Evolutionary conservation across 305 asterid genomes (phyloP), one percentile per base, ranked within the genome.

Genomic region (Fraxinus ornus): DNA sequence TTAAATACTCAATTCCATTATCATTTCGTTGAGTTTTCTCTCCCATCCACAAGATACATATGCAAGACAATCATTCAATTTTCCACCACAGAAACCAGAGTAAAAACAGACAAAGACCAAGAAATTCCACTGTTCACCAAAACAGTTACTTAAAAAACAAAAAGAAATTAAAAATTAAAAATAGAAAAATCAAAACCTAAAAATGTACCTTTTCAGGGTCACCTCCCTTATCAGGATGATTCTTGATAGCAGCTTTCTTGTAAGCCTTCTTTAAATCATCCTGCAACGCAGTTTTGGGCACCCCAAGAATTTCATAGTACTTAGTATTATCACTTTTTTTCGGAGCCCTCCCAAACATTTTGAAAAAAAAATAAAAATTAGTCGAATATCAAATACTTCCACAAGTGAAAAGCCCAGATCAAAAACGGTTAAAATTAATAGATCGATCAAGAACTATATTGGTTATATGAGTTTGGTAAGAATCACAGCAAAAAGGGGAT

Each of bases 171-270:
- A 47, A 47, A 13, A 47, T 55, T 10, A 47, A 47, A 47, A 47
- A 47, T 55, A 88, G 10, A 64, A 64, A 22, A 64, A 24, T 19
- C 1, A 22, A 64, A 64, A 1, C 73, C 73, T 24, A 26, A 64
- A 64, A 64, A 1, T 0, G 33, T 24, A 62, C 94, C 86, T 90
- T 92, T 79, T 92, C 94, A 70, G 96, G 93, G 87, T 90, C 96
- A 77, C 96, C 96, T 5, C 96, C 96, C 83, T 92, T 92, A 81
- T 92, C 96, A 8, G 94, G 96, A 81, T 92, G 96, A 66, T 89
- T 89, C 88, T 88, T 90, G 24, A 90, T 89, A 30, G 96, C 95
- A 75, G 95, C 90, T 83, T 88, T 92, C 79, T 85, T 89, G 75
- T 92, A 92, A 9, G 94, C 94, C 86, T 89, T 92, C 87, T 89